Conservation (phyloP, 1,284 basidiomycete genomes). For the Fomitopsis pinicola region DNA sequence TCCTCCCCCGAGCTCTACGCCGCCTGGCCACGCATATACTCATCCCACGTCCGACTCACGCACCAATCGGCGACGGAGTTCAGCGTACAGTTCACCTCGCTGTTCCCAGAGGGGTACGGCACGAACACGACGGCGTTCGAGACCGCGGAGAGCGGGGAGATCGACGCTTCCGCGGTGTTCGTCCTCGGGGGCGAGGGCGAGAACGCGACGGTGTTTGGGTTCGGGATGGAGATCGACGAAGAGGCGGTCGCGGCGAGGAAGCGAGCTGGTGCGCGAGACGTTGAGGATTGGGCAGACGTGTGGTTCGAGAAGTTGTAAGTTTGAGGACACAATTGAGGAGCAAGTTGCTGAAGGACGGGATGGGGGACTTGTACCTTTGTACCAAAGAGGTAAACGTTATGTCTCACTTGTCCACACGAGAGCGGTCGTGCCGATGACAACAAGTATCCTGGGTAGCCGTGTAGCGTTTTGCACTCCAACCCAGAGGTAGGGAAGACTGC, state of each 20-base stretch:
- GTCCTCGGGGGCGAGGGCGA: too few species aligned
- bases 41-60: conserved; percentile 17
- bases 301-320: conserved; percentile 19
- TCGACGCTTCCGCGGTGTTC: too few species aligned
- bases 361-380: too few species aligned
- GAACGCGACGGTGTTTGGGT: conserved; percentile 9
- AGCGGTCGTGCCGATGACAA: too few species aligned
- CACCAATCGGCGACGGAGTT: conserved; percentile 15
- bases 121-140: conserved; percentile 19
- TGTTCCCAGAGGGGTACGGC: conserved; percentile 22
- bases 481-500: too few species aligned
- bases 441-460: too few species aligned
- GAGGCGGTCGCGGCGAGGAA: conserved; percentile 13
- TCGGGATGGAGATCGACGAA: conserved; percentile 14
- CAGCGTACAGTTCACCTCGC: conserved; percentile 7
- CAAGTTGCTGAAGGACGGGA: too few species aligned
- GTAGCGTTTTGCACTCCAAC: too few species aligned
- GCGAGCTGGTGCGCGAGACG: conserved; percentile 3
- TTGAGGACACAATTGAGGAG: too few species aligned
- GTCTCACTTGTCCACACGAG: too few species aligned
- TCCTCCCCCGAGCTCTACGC: not conserved
- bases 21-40: conserved; percentile 8
- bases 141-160: not conserved
- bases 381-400: too few species aligned
- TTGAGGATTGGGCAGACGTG: conserved; percentile 19